Percentiles rank a stretch among this genome's conserved stretches.
These are phyloP conservation scores for Ajuga reptans DNA, from an alignment of 305 asterid species.

Conservation along the genomic window DNA sequence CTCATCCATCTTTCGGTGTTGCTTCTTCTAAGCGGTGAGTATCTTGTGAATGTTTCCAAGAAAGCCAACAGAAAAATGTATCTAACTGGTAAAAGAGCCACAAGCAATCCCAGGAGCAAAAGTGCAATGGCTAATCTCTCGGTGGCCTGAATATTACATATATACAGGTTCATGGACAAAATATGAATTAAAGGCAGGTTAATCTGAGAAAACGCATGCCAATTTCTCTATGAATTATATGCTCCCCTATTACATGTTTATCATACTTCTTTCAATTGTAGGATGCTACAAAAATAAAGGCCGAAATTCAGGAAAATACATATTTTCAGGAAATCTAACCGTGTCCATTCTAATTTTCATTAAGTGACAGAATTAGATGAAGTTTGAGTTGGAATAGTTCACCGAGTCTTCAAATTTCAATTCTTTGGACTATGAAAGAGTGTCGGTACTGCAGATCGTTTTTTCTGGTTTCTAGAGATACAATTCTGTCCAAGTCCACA, in stretches of 20 bases:
- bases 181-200: neutral
- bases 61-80: conserved; percentile 43
- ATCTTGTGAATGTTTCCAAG: conserved; percentile 60
- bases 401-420: neutral
- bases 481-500: neutral
- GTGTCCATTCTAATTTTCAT: neutral
- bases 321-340: neutral
- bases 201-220: no score
- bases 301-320: no score
- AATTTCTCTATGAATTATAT: neutral
- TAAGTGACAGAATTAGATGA: neutral
- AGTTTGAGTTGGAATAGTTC: neutral
- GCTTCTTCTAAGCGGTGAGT: conserved; percentile 60
- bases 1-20: conserved; percentile 76
- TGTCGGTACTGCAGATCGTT: no score
- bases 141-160: conserved; percentile 49
- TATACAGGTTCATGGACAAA: neutral
- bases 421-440: no score
- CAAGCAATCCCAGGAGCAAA: conserved; percentile 42
- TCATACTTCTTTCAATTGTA: neutral
- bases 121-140: conserved; percentile 58
- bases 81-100: conserved; percentile 49
- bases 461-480: neutral
- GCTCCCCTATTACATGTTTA: neutral
- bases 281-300: neutral